Evolutionary conservation across 345 rosid species (phyloP).

Genomic region (Eucalyptus pauciflora): DNA sequence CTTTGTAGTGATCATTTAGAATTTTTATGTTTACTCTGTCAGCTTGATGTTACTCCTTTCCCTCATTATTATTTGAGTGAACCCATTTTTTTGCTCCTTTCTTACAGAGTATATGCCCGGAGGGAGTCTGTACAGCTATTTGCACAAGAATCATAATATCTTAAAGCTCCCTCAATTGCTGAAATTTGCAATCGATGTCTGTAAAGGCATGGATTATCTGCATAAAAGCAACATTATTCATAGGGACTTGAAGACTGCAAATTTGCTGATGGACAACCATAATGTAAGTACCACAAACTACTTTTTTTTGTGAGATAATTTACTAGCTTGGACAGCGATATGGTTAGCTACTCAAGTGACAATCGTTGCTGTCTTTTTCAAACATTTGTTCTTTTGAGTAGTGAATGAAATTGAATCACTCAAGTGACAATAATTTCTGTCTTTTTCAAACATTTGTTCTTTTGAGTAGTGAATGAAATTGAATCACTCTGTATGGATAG

Average conservation of each 20-base stretch:
- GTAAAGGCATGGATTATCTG: conserved; percentile 72
- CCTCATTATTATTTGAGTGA: not conserved
- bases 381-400: not conserved
- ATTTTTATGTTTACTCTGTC: not conserved
- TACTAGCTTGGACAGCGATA: not conserved
- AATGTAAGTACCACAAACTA: conserved; percentile 20
- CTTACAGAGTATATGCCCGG: conserved; percentile 72
- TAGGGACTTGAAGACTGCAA: conserved; percentile 74
- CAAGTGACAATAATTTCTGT: not conserved
- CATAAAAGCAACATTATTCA: conserved; percentile 65
- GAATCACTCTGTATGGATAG: not conserved
- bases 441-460: not conserved
- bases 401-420: not conserved
- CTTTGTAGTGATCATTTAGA: not conserved
- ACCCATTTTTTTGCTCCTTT: not conserved
- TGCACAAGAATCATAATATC: conserved; percentile 43
- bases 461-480: not conserved
- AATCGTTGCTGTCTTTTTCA: not conserved
- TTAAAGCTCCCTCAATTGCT: conserved; percentile 42
- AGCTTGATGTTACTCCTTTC: not conserved
- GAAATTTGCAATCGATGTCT: conserved; percentile 60
- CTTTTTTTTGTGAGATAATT: not conserved
- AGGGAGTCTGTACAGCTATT: conserved; percentile 60
- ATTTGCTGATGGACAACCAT: conserved; percentile 55
- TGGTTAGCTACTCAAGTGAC: not conserved